Conservation (phyloP, 2,329 filamentous ascomycete genomes). For the Penicillium sp. region DNA sequence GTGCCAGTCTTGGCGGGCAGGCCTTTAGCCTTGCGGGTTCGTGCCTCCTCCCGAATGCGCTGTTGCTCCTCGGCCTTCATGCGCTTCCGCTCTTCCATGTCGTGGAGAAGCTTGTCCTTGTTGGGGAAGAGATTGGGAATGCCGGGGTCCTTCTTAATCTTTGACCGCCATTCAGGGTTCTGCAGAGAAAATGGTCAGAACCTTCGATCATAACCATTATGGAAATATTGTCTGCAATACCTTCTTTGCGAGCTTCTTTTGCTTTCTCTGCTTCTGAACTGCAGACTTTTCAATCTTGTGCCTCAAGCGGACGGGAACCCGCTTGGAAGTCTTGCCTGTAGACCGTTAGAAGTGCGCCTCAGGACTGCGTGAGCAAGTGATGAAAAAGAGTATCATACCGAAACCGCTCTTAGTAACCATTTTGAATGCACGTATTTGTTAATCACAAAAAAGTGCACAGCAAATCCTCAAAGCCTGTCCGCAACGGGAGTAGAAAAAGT, state of each 20-base stretch:
- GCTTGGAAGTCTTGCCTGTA: conserved; percentile 90
- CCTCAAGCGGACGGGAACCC: conserved; percentile 79
- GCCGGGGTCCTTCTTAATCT: conserved; percentile 94
- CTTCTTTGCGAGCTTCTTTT: conserved; percentile 84
- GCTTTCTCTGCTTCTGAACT: conserved; percentile 84
- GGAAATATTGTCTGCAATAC: conserved; percentile 34
- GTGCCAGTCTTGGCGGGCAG: conserved; percentile 37
- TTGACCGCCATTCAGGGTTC: conserved; percentile 94
- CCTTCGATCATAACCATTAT: not conserved
- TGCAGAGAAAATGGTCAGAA: conserved; percentile 30
- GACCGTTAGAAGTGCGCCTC: conserved; percentile 5
- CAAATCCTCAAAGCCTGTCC: conserved; percentile 12
- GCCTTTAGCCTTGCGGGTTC: conserved; percentile 36
- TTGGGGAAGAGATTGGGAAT: conserved; percentile 97
- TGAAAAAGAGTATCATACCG: conserved; percentile 27
- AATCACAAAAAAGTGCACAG: conserved; percentile 15
- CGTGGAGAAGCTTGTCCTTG: conserved; percentile 90
- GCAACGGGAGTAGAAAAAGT: conserved; percentile 26
- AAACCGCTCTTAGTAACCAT: conserved; percentile 39
- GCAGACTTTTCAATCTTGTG: conserved; percentile 96
- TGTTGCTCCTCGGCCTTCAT: conserved; percentile 76
- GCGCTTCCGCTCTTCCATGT: conserved; percentile 85
- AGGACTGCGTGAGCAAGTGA: not conserved
- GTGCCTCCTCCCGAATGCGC: conserved; percentile 66
- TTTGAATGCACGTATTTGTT: conserved; percentile 20